Base-by-base conservation (phyloP, 2,329 filamentous ascomycete species). In the Trichoderma koningii region DNA sequence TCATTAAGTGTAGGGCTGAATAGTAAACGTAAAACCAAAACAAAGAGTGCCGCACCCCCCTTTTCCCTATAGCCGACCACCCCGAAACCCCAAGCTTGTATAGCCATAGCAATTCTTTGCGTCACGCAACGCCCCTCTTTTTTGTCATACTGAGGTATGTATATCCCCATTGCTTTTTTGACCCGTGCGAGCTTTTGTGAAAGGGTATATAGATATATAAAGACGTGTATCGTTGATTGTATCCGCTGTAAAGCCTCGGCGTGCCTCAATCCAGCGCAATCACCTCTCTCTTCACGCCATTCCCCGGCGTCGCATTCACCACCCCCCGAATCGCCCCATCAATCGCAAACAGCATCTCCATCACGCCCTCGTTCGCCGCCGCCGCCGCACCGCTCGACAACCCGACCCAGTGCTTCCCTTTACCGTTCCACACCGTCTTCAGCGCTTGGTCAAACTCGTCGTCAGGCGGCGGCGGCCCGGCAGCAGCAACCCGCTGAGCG, bases 321-420 rank as follows among this genome's bases (percentile, higher is more conserved):
- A 72, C 66, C n/a, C 75, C 71, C 48, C 79, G 75, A 30, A 86
- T 70, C 15, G 77, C 78, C 19, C 81, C 79, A 70, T 86, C 82
- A 9, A 84, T 75, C 19, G 78, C 77, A 52, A 73, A 73, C 28
- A 87, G 74, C 68, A 86, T 74, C 63, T 81, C 80, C 34, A 82
- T 77, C 9, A 82, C 79, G 44, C 76, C 76, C 4, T 70, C 71
- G 38, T 75, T 72, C 34, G 75, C 73, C 67, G 72, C 74, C 6
- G 78, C 81, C 7, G 82, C 83, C 2, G 81, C 83, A 61, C 82
- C 78, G 3, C 75, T 78, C 42, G 73, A 71, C 53, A 86, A 78
- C 1, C 83, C 83, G 45, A 75, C 74, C 81, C 83, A 85, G 21
- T 76, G 77, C 2, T 76, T 69, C 12, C 81, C 82, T 55, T 73